Base-by-base conservation (phyloP, 164 flowering plant genomes). In the Stephania yunnanensis region DNA sequence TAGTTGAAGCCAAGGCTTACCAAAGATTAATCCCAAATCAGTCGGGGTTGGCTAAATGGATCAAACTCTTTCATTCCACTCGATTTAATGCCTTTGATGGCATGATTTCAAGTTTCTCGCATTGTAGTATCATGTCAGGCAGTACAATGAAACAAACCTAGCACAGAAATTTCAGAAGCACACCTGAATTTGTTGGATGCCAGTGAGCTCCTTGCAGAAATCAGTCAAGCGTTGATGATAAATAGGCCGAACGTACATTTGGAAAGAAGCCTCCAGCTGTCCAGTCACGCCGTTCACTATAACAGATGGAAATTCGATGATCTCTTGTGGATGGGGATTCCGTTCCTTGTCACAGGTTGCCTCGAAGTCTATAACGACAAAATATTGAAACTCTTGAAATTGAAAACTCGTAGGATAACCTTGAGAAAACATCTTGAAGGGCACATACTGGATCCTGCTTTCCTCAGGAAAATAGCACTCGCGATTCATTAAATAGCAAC, bases 181-280 rank as follows among this genome's bases (percentile, higher is more conserved):
- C 61, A 91, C 98, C 97, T 95, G 99, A 81, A 82, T 80, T 85
- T 95, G 98, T 85, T 95, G 97, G 76, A 95, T 95, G 15, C 97
- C 99, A 65, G 99, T 95, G 25, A 95, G 89, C 72, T 93, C 99
- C 88, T 91, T 95, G 87, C 99, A 95, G 83, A 95, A 95, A 76
- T 91, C 91, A 82, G 84, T 93, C 70, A 95, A 84, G 68, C 68
- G 83, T 71, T 90, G 95, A 82, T 95, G 92, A 86, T 85, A 87
- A 20, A 89, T 84, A 15, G 99, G 97, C 67, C 92, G 83, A 68
- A 95, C 97, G 81, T 95, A 95, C 53, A 87, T 92, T 77, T 93
- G 97, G 73, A 93, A 93, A 72, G 84, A 86, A 67, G 87, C 96
- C 81, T 90, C 97, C 63, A 93, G 76, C 77, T 89, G 91, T 53